Evolutionary conservation across 2,329 filamentous ascomycete species (phyloP), one percentile per base, ranked within the genome.

Genomic region (Clonostachys rosea): DNA sequence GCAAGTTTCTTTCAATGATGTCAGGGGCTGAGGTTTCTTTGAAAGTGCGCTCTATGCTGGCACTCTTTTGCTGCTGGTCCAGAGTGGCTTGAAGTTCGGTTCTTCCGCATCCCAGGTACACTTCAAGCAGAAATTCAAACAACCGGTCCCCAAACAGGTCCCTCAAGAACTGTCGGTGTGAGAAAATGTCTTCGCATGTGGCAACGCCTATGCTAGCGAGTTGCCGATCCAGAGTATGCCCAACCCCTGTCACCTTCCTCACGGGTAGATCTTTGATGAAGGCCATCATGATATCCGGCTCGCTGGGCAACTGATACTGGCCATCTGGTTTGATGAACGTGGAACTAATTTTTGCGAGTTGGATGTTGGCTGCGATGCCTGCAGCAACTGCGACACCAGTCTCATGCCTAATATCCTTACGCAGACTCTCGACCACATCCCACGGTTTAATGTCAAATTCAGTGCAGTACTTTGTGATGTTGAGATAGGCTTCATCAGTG

Each of bases 281-380:
- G 1, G 77, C 70, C 79, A 97, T 83, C 49, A 99, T 90, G 1
- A 81, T 76, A 24, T 72, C 68, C 10, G 91, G 78, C 39, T 95
- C 85, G 45, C 78, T 87, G 0, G 86, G 77, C 3, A 97, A 71
- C 10, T 80, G 69, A 56, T 87, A 97, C 60, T 97, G 94, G 0
- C 94, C 94, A 56, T 99, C 95, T 0, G 94, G 94, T 61, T 99
- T 99, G 66, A 97, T 96, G 64, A 87, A 82, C 61, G 99, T 96
- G 16, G 90, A 95, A 57, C 87, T 89, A 33, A 99, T 96, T 67
- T 99, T 99, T 33, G 94, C 92, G 12, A 99, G 75, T 60, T 91
- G 92, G 1, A 91, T 86, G 63, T 99, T 99, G 2, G 90, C 87
- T 1, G 91, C 92, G 50, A 99, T 96, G 1, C 94, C 94, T 1